Conservation (phyloP, 2,329 filamentous ascomycete species). For the Alternaria ethzedia region DNA sequence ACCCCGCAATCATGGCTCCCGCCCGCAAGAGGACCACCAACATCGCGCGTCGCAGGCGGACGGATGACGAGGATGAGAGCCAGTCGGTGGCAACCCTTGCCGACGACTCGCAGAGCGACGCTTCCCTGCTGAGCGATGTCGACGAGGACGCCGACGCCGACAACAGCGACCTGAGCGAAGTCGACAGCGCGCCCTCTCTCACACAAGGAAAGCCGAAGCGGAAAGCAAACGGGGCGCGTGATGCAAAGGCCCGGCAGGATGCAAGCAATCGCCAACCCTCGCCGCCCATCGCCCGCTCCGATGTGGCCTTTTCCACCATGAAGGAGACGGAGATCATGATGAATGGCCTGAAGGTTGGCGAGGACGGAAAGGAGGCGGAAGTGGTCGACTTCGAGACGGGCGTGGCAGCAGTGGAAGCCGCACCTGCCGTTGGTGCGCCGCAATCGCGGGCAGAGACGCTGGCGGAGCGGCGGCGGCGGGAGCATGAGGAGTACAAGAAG, state of each 20-base stretch:
- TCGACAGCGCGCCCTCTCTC: conserved; percentile 50
- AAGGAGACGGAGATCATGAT: conserved; percentile 68
- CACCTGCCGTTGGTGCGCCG: conserved; percentile 48
- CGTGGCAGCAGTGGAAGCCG: conserved; percentile 40
- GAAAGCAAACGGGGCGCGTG: conserved; percentile 46
- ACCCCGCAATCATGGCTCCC: conserved; percentile 43
- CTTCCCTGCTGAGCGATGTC: conserved; percentile 62
- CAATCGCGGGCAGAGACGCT: conserved; percentile 59
- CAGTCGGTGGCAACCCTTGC: conserved; percentile 56
- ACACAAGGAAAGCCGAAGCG: conserved; percentile 46
- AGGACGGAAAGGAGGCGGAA: conserved; percentile 49
- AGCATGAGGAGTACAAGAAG: conserved; percentile 90
- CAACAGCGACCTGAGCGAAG: conserved; percentile 63
- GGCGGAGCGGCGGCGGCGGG: conserved; percentile 75
- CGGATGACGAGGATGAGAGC: conserved; percentile 50
- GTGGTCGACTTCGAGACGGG: conserved; percentile 61
- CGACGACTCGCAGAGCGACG: conserved; percentile 69
- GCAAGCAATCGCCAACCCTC: conserved; percentile 39
- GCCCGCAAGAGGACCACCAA: conserved; percentile 44
- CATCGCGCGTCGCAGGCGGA: conserved; percentile 47
- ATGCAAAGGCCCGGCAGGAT: conserved; percentile 40
- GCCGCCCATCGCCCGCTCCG: conserved; percentile 46
- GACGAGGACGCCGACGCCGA: conserved; percentile 66
- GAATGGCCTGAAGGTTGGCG: conserved; percentile 61
- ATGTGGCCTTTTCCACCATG: conserved; percentile 51